Evolutionary conservation across 768 basidiomycete species (phyloP), one percentile per base, ranked within the genome.

Genomic region (Leccinum longicurvipes): DNA sequence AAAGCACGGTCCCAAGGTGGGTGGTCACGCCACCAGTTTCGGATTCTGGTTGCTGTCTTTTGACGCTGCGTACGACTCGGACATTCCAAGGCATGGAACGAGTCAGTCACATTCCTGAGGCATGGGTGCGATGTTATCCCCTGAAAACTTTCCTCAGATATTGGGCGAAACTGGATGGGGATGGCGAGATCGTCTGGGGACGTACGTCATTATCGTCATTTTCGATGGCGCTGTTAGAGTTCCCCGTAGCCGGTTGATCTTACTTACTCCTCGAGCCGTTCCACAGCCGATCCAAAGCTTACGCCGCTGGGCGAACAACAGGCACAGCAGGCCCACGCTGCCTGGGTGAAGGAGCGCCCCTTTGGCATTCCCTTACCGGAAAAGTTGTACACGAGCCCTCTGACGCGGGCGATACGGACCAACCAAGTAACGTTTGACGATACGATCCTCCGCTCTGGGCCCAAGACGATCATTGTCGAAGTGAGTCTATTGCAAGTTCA

Each of bases 151-250:
- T 14, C 50, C 21, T 15, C 52, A 88, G 87, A 11, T 66, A 85
- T 60, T 89, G 82, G 82, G 77, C 85, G 3, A 84, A 78, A 61
- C 64, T 84, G 9, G 70, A 86, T 47, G 84, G 84, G 0, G 86
- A 92, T 58, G 85, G 74, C 12, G 79, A 86, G 51, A 69, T 89
- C 4, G 71, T 71, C 1, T 92, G 89, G 89, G 90, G 90, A 25
- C 89, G 86, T 87, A 62, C 60, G 86, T 79, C 34, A 5, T 29
- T 28, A n/a, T 28, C 47, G 46, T 15, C 4, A 12, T 27, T 1
- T 28, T n/a, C 11, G 4, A n/a, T 19, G 10, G 36, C 1, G 44
- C 7, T 25, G 15, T 5, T 3, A 23, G 9, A 55, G 42, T 14
- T 19, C 42, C 42, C 24, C 56, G 29, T 48, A n/a, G 29, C 17